Base-by-base conservation (phyloP, 1,284 basidiomycete species). In the Irpex lacteus region DNA sequence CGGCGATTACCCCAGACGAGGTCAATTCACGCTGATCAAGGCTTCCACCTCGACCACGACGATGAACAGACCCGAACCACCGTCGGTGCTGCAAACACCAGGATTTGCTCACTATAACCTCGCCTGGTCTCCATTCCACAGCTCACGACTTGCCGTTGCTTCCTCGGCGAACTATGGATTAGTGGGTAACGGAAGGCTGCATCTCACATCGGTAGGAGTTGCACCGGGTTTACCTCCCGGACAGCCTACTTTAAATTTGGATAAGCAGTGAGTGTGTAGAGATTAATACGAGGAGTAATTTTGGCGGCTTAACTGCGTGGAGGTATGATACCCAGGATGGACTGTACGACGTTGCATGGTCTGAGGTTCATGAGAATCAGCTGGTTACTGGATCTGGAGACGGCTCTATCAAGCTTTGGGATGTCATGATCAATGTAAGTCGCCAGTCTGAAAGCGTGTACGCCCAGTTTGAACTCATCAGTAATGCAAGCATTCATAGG, bases 291-390 rank as follows among this genome's bases (percentile, higher is more conserved):
- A 6, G 6, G 5, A 6, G 6, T 44, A 21, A 71, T 68, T 59
- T 59, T 74, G 32, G 71, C 73, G 66, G 70, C 66, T 67, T 62
- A 70, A 68, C 9, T 4, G 40, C 62, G 15, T 53, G 36, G 38
- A 97, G 94, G 67, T 98, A 92, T 72, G 95, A 98, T 75, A 94
- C 96, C 0, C 95, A 98, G 75, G 96, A 98, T 74, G 95, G 92
- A 0, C 79, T 98, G 2, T 98, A 94, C 75, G 96, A 97, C 71
- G 77, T 95, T 38, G 94, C 95, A 0, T 98, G 95, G 92, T 94
- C 91, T 55, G 95, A 98, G 77, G 75, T 90, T 37, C 95, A 98
- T 77, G 96, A 98, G 81, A 96, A 98, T 73, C 96, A 98, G 74
- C 78, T 98, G 40, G 90, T 92, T 0, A 90, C 94, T 1, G 93